These are phyloP conservation scores for Pseudofabraea citricarpa DNA, from an alignment of 2,329 filamentous ascomycete genomes.

Conservation along the genomic window DNA sequence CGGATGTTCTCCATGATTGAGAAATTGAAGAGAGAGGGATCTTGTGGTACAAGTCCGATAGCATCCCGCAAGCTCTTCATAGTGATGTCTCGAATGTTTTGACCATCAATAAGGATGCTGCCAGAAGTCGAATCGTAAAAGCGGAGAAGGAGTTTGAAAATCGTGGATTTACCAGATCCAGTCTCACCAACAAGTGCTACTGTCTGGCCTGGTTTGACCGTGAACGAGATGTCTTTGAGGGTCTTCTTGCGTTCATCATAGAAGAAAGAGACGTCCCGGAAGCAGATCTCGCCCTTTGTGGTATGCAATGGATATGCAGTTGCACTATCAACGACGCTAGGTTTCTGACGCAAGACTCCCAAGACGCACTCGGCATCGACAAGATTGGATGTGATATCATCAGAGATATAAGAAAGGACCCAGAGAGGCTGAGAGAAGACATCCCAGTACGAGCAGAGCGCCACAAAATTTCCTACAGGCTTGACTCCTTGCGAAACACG, in stretches of 20 bases:
- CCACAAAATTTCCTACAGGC: background rate
- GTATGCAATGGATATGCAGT: background rate
- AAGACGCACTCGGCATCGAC: too few relatives aligned
- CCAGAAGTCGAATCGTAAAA: constrained; percentile 41
- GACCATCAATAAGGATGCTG: constrained; percentile 24
- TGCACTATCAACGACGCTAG: background rate
- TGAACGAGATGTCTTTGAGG: constrained; percentile 39
- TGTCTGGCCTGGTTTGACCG: constrained; percentile 54
- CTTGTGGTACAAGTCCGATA: constrained; percentile 36
- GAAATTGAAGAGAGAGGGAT: background rate
- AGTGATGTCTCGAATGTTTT: constrained; percentile 39
- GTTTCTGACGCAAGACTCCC: too few relatives aligned
- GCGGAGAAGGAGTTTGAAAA: constrained; percentile 50
- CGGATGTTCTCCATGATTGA: background rate
- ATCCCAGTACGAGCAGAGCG: background rate
- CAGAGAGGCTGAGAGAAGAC: background rate
- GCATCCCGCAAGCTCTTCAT: constrained; percentile 43
- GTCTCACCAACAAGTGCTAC: constrained; percentile 61
- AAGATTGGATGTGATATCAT: background rate
- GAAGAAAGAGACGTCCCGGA: background rate
- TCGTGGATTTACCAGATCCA: constrained; percentile 63
- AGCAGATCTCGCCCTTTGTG: background rate
- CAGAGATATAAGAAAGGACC: background rate
- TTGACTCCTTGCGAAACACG: too few relatives aligned
- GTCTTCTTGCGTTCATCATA: background rate